These are phyloP conservation scores for Mrakia hoshinonis DNA, from an alignment of 768 basidiomycete genomes.

Conservation along the genomic window DNA sequence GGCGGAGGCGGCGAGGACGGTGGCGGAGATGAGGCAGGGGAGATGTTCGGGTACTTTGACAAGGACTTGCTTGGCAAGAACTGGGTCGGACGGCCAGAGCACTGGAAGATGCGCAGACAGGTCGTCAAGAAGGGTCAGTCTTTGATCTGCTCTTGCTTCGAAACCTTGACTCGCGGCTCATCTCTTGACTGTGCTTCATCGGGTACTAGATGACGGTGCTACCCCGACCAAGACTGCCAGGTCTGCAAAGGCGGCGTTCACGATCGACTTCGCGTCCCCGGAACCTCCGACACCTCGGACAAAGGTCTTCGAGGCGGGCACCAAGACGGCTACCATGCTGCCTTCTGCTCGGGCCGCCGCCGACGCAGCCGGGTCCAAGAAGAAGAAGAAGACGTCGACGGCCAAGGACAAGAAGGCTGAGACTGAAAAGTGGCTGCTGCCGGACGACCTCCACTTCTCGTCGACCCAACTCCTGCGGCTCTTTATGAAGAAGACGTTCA, in stretches of 20 bases:
- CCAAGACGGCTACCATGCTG: slow-evolving; percentile 34
- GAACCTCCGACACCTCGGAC: slow-evolving; percentile 33
- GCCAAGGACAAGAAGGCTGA: slow-evolving; percentile 57
- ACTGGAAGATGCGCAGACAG: slow-evolving; percentile 88
- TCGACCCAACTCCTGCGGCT: slow-evolving; percentile 79
- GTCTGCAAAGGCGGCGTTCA: slow-evolving; percentile 35
- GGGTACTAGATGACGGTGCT: slow-evolving; percentile 8
- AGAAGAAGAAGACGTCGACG: slow-evolving; percentile 33
- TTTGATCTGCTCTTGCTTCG: neutral
- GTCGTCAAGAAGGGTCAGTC: slow-evolving; percentile 59
- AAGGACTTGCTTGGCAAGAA: slow-evolving; percentile 67
- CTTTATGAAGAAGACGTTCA: slow-evolving; percentile 45
- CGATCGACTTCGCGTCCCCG: slow-evolving; percentile 44
- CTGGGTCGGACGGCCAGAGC: slow-evolving; percentile 91
- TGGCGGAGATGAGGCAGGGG: slow-evolving; percentile 43
- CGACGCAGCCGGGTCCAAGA: slow-evolving; percentile 15
- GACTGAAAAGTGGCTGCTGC: slow-evolving; percentile 66
- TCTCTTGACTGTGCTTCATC: neutral
- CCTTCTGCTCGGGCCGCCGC: slow-evolving; percentile 20
- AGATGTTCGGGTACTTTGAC: slow-evolving; percentile 82
- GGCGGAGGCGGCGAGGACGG: slow-evolving; percentile 50
- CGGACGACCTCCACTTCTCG: slow-evolving; percentile 97
- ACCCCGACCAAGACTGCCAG: slow-evolving; percentile 2
- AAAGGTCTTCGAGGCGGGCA: slow-evolving; percentile 36
- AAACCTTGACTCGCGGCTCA: neutral